Base-by-base conservation (phyloP, 1,284 basidiomycete species). In the Ceratobasidium papillatum region DNA sequence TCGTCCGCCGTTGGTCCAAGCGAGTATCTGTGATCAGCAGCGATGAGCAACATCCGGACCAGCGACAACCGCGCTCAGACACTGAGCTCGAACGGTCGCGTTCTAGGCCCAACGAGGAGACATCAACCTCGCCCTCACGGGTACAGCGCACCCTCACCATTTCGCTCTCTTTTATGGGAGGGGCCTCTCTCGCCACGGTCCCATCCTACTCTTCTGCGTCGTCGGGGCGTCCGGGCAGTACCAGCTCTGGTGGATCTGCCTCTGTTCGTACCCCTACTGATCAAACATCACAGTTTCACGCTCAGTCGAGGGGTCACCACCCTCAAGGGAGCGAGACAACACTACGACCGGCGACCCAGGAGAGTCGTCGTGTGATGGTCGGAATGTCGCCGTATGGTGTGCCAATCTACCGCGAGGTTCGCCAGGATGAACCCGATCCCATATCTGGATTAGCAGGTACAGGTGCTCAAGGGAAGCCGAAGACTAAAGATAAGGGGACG, bases 341-440 rank as follows among this genome's bases (percentile, higher is more conserved):
- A 7, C 41, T 72, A 3, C 69, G 69, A 32, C 56, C 69, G 30
- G 58, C 69, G 11, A 38, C 30, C 25, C 69, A 47, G 56, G 69
- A 61, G 32, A 62, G 45, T n/a, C 69, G 69, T 43, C 69, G 69
- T 36, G 69, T 72, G 69, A 61, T 72, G 69, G 69, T 72, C 8
- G 69, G 69, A 49, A 61, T 61, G 58, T 72, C 69, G 22, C 43
- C 69, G 22, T 72, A 72, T 38, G 69, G 69, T 19, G 69, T 62
- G 27, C 69, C 69, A 9, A 72, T 72, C 58, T 72, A 72, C 45
- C 69, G 69, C 14, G 69, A 72, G 32, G 56, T 72, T 34, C 56
- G 43, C 32, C 69, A 47, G 32, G 69, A 62, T 27, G 69, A 38
- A 32, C 19, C 69, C 12, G 69, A 72, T 61, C 32, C 38, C 7